phyloP scores from a whole-genome alignment of 495 filamentous ascomycete species.

The Astrocystis sublimbata region DNA sequence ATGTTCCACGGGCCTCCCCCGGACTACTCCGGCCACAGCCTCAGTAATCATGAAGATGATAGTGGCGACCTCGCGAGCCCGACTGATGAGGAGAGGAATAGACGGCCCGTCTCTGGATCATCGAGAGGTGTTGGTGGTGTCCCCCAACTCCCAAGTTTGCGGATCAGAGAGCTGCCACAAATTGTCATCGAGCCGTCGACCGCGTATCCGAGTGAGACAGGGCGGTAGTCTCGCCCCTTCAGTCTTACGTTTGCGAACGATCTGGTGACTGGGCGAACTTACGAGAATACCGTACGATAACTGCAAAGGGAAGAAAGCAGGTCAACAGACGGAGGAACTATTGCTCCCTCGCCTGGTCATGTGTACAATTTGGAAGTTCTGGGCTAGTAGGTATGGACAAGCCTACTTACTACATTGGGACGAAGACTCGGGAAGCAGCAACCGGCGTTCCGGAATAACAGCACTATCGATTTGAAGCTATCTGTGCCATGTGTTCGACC shows the following conservation, averaged over 20 bases:
- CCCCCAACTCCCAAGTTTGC: conserved; percentile 47
- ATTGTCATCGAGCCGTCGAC: conserved; percentile 56
- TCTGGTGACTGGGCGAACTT: neutral
- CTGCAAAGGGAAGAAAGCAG: neutral
- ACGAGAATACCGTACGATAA: neutral
- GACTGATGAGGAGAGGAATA: conserved; percentile 1
- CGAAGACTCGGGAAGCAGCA: neutral
- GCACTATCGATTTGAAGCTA: neutral
- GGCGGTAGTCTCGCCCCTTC: conserved; percentile 5
- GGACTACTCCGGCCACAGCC: conserved; percentile 45
- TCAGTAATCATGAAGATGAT: conserved; percentile 31
- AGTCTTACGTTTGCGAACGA: neutral
- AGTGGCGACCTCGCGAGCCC: conserved; percentile 26
- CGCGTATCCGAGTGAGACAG: conserved; percentile 30
- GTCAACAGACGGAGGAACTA: neutral
- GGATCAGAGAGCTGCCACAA: conserved; percentile 45
- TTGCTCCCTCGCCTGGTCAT: neutral
- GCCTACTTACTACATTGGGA: neutral
- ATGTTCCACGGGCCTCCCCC: conserved; percentile 51
- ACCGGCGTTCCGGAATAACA: conserved; percentile 4
- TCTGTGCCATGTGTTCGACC: neutral
- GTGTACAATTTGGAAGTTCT: conserved; percentile 4
- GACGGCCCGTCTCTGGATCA: conserved; percentile 18
- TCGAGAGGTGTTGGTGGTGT: conserved; percentile 38
- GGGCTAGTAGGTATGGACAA: neutral